Base-by-base conservation (phyloP, 192 early-diverging fungal genomes). In the Backusella morwellensis region DNA sequence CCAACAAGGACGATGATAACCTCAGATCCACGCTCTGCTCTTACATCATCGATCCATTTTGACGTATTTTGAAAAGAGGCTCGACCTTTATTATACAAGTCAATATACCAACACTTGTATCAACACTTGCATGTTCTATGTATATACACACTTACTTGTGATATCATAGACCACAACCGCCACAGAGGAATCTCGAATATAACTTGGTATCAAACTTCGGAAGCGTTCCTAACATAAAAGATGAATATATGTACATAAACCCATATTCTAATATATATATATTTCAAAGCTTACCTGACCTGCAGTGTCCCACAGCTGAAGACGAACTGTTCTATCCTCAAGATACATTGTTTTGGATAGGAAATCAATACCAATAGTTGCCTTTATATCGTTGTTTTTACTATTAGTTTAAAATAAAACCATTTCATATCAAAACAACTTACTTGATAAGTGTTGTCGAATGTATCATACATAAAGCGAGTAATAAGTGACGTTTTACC, bases 401-500 rank as follows among this genome's bases (percentile, higher is more conserved):
- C 4, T 19, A 38, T 54, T 50, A 40, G 41, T 67, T 9, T 38
- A n/a, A 66, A 70, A 21, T 69, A 40, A 35, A 6, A 35, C 34
- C 23, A 29, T 14, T 9, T 42, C 52, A 56, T 66, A 32, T 12
- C 9, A 63, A 26, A 26, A 26, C 54, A 26, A 23, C 42, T 36
- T 85, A 91, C 88, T 83, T 94, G 96, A 86, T 99, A 99, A 41
- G 96, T 96, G 77, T 96, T 97, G 90, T 99, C 97, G 82, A 99
- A 99, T n/a, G 96, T 99, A 79, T 99, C 98, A 83, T 99, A 99
- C 97, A 99, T 99, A 86, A 99, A 99, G 35, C 98, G 91, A 19
- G 97, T 99, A 77, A 99, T 99, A 59, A 99, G 90, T 11, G 97
- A 99, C 2, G 98, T 99, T 82, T 99, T 99, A 38, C 97, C 97